Evolutionary conservation across 1,284 basidiomycete genomes (phyloP).

Genomic region (Stereum hirsutum): DNA sequence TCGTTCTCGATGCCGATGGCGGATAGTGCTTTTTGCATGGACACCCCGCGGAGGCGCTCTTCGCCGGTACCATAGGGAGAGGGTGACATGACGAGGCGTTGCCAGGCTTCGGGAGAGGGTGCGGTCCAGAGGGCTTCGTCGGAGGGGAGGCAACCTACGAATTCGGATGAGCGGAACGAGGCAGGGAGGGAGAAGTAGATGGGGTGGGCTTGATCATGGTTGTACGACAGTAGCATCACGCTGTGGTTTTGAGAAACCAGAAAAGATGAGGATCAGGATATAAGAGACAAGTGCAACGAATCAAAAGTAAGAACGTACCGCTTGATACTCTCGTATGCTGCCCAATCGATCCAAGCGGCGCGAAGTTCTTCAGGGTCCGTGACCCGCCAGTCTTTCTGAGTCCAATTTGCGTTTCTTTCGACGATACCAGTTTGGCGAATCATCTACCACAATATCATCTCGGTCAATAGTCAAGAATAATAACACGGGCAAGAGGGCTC

Average conservation of each 20-base stretch:
- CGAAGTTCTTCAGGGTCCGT: constrained; percentile 25
- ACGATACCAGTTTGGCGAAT: constrained; percentile 41
- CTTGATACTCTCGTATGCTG: constrained; percentile 44
- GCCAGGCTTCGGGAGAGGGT: constrained; percentile 37
- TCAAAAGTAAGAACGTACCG: constrained; percentile 28
- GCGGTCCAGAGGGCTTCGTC: constrained; percentile 48
- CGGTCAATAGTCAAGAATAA: background rate
- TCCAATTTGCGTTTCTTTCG: constrained; percentile 34
- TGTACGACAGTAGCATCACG: constrained; percentile 36
- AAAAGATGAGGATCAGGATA: constrained; percentile 4
- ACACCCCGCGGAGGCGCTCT: constrained; percentile 28
- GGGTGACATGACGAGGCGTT: constrained; percentile 26
- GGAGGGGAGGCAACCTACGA: constrained; percentile 43
- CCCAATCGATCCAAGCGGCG: constrained; percentile 44
- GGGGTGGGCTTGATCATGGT: constrained; percentile 46
- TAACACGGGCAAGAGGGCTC: constrained; percentile 1
- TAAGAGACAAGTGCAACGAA: background rate
- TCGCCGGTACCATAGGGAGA: constrained; percentile 34
- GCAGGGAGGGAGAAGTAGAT: constrained; percentile 47
- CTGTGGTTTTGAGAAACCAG: too few relatives aligned
- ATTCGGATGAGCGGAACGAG: constrained; percentile 35
- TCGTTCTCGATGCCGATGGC: constrained; percentile 10
- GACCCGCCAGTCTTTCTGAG: constrained; percentile 22
- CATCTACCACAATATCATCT: constrained; percentile 30
- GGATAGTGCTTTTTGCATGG: constrained; percentile 20